A percentile compares a stretch with the other conserved stretches of the same genome.
phyloP scores from a whole-genome alignment of 2,329 filamentous ascomycete genomes.

The Pseudocercospora vitis region DNA sequence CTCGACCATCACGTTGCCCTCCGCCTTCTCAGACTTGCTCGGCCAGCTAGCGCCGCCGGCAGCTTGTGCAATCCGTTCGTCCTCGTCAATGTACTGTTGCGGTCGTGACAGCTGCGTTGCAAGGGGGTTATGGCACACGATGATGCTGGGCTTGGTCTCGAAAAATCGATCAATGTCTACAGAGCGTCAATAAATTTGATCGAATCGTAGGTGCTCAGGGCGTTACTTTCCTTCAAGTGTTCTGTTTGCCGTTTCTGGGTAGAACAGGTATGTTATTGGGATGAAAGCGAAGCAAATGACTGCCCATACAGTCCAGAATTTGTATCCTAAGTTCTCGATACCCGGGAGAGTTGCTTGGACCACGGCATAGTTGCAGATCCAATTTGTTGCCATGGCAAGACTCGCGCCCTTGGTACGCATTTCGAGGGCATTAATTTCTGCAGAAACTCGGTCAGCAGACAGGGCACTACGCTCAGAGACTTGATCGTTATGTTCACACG shows the following conservation, averaged over 20 bases:
- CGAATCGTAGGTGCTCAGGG: background rate
- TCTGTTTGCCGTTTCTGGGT: constrained; percentile 54
- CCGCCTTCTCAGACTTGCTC: constrained; percentile 1
- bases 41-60: constrained; percentile 10
- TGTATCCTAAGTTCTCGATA: constrained; percentile 50
- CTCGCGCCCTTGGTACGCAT: constrained; percentile 31
- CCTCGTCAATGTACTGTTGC: constrained; percentile 24
- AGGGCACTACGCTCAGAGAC: constrained; percentile 17
- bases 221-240: constrained; percentile 43
- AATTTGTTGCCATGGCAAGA: constrained; percentile 52
- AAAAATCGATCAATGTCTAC: constrained; percentile 36
- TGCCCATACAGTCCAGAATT: constrained; percentile 57
- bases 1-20: constrained; percentile 23
- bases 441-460: constrained; percentile 37
- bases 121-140: constrained; percentile 23
- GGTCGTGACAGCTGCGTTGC: constrained; percentile 27
- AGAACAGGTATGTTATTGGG: constrained; percentile 53
- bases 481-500: background rate
- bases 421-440: constrained; percentile 32
- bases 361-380: constrained; percentile 43
- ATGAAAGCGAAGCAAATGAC: constrained; percentile 55
- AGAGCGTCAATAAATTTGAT: background rate
- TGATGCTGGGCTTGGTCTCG: constrained; percentile 26
- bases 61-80: constrained; percentile 24
- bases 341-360: constrained; percentile 34